Evolutionary conservation across 2,329 filamentous ascomycete genomes (phyloP).

Genomic region (Tolypocladium sp.): DNA sequence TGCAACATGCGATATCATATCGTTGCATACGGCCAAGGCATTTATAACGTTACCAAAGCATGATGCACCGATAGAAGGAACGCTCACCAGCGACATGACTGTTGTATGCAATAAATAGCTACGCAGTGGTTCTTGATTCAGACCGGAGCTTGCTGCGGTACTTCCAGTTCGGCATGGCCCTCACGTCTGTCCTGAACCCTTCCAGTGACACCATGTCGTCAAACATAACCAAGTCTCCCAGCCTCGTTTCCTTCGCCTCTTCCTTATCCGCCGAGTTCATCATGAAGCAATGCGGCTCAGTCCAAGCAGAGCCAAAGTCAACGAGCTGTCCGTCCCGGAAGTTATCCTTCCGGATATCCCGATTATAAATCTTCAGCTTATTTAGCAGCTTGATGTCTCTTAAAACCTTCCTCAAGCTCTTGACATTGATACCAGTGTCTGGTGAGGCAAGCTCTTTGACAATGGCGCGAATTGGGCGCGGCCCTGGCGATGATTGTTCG

Average conservation of each 20-base stretch:
- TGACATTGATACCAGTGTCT: not conserved
- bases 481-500: not conserved
- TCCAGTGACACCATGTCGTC: not conserved
- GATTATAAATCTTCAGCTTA: not conserved
- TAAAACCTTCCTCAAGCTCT: not conserved
- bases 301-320: not conserved
- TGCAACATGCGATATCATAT: no score
- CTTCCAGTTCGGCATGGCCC: not conserved
- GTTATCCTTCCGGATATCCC: not conserved
- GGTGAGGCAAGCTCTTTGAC: not conserved
- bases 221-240: not conserved
- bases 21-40: no score
- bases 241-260: not conserved
- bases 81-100: not conserved
- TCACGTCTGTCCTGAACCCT: not conserved
- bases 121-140: not conserved
- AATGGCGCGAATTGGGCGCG: not conserved
- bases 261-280: not conserved
- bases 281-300: not conserved
- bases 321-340: not conserved
- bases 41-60: not conserved
- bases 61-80: not conserved
- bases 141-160: not conserved
- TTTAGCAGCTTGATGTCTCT: not conserved
- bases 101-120: not conserved